A percentile compares a stretch with the other conserved stretches of the same genome.
phyloP scores from a whole-genome alignment of 2,329 filamentous ascomycete species.

The Aspergillus quadrilineatus region DNA sequence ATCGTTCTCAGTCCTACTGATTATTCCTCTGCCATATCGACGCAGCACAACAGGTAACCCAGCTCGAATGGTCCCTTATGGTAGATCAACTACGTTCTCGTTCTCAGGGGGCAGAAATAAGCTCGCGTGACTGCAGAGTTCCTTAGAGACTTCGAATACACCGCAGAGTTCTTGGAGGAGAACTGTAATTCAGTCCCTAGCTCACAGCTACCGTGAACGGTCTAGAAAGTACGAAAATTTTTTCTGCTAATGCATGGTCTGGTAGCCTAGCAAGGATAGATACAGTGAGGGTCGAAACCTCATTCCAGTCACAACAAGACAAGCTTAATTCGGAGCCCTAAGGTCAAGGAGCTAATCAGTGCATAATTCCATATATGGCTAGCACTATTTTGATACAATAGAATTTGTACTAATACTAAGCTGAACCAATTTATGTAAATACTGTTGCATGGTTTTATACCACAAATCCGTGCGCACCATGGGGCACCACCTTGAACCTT shows the following conservation, averaged over 20 bases:
- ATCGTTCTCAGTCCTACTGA: not conserved
- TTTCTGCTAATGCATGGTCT: not conserved
- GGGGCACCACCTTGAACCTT: too few species aligned
- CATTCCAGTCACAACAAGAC: not conserved
- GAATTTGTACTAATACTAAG: too few species aligned
- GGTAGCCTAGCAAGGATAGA: not conserved
- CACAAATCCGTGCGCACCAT: too few species aligned
- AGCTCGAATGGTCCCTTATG: constrained; percentile 1
- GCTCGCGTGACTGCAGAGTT: constrained; percentile 1
- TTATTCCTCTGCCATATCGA: not conserved
- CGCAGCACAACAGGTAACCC: not conserved
- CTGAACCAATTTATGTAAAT: too few species aligned
- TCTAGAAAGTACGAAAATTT: not conserved
- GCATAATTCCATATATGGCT: too few species aligned
- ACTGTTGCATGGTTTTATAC: too few species aligned
- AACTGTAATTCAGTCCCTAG: constrained; percentile 1
- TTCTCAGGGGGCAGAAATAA: not conserved
- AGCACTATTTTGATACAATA: too few species aligned
- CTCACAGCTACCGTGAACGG: not conserved
- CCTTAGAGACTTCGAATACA: constrained; percentile 1
- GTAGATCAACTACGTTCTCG: not conserved
- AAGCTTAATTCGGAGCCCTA: too few species aligned
- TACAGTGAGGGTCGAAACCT: not conserved
- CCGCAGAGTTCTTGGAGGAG: not conserved
- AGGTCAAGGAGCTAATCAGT: too few species aligned